Base-by-base conservation (phyloP, 1,284 basidiomycete genomes). In the Moesziomyces parantarcticus region DNA sequence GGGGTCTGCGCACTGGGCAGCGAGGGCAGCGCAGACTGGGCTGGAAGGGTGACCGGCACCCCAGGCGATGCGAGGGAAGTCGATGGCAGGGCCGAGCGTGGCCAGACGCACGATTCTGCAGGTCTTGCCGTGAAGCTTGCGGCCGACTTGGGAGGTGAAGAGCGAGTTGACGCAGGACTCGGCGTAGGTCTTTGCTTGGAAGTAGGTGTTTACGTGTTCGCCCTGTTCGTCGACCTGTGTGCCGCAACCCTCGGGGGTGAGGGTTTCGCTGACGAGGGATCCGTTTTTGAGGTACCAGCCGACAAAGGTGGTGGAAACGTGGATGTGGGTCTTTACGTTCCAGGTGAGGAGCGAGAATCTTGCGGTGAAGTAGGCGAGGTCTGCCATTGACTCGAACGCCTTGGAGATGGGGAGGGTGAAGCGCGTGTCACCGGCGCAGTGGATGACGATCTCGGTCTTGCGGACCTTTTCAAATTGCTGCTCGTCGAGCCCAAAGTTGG, bases 311-410 rank as follows among this genome's bases (percentile, higher is more conserved):
- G 70, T 74, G 2, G 70, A 74, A 22, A 74, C 62, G 58, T 74
- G 70, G 29, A 74, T 74, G 53, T 74, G 70, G 3, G 70, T 74
- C 61, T 70, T 74, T 55, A 68, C 70, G 21, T 64, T 67, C 58
- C 64, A 74, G 18, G 70, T 62, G 46, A 74, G 64, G 16, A 74
- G 53, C 45, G 70, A 74, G 57, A 74, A 74, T 10, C 66, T 47
- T 2, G 70, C 63, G 22, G 65, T 74, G n/a, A 72, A 63, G 49
- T 72, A 72, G 23, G 64, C 69, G 14, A 72, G 36, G 49, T 72
- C 69, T 5, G 59, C 70, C 58, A 74, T 74, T 4, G 62, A 58
- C 46, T 64, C 52, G 54, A 74, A 64, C 18, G 70, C 70, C 32
- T 61, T 51, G 22, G 44, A 42, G 36, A 70, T 55, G 29, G 70